These are phyloP conservation scores for Ensete ventricosum DNA, from an alignment of 176 grass and related monocot species.

Conservation along the genomic window DNA sequence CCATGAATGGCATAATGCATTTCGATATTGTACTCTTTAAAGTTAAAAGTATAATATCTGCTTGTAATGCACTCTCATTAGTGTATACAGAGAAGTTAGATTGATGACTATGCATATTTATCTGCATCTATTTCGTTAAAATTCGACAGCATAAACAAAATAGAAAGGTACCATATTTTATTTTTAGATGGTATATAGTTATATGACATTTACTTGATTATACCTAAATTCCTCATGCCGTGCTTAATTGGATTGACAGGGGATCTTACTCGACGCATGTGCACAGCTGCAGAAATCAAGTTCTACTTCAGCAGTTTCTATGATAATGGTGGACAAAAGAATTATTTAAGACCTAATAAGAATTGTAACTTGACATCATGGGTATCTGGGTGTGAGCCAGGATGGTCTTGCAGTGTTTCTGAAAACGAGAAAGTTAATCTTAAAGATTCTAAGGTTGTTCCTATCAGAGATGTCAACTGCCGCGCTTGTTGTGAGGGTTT, in stretches of 20 bases:
- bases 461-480: slow-evolving; percentile 38
- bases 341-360: slow-evolving; percentile 70
- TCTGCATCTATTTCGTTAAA: neutral
- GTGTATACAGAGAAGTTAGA: neutral
- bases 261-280: slow-evolving; percentile 54
- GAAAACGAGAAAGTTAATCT: slow-evolving; percentile 33
- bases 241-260: slow-evolving; percentile 32
- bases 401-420: slow-evolving; percentile 54
- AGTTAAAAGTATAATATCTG: neutral
- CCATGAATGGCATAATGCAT: neutral
- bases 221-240: neutral
- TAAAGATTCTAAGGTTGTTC: slow-evolving; percentile 41
- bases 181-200: neutral
- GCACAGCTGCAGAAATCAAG: slow-evolving; percentile 76
- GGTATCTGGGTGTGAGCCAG: slow-evolving; percentile 74
- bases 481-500: slow-evolving; percentile 64
- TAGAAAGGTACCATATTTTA: neutral
- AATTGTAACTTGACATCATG: slow-evolving; percentile 90
- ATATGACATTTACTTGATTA: neutral
- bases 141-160: neutral
- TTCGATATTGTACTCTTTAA: neutral
- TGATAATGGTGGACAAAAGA: slow-evolving; percentile 40
- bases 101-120: neutral
- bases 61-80: neutral
- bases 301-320: slow-evolving; percentile 83